phyloP scores from a whole-genome alignment of 208 protist genomes.

The Phytomonas francai region DNA sequence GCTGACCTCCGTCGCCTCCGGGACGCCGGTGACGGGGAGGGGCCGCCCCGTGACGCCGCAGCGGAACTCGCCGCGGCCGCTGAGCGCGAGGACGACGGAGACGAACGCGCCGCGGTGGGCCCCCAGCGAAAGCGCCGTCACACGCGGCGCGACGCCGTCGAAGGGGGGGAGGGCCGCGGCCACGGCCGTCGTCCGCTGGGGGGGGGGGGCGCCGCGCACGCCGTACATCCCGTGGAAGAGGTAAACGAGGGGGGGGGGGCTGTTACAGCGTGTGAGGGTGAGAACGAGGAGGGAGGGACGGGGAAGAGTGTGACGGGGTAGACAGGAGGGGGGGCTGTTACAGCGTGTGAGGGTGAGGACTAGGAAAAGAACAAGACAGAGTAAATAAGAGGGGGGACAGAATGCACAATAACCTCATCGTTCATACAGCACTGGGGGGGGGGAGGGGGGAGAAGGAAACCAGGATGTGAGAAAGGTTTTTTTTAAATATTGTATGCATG shows the following conservation, averaged over 20 bases:
- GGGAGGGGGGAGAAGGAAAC: neutral
- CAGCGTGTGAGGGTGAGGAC: no score
- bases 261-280: no score
- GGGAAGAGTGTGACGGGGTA: no score
- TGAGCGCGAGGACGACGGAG: slow-evolving; percentile 73
- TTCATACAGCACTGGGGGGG: no score
- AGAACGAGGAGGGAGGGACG: no score
- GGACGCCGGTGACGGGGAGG: slow-evolving; percentile 58
- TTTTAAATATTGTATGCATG: neutral
- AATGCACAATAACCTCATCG: no score
- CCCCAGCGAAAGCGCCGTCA: slow-evolving; percentile 52
- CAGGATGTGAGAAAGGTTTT: neutral
- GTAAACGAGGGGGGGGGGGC: neutral
- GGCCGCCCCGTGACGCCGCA: slow-evolving; percentile 59
- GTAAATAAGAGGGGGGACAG: no score
- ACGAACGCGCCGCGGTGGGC: slow-evolving; percentile 81
- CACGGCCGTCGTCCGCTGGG: neutral
- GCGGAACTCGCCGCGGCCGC: slow-evolving; percentile 57
- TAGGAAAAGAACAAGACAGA: no score
- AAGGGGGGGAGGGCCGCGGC: slow-evolving; percentile 55
- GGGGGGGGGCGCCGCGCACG: neutral
- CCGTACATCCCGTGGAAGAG: neutral
- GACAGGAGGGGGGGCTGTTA: no score
- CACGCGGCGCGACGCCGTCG: slow-evolving; percentile 77
- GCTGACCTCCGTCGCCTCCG: slow-evolving; percentile 63